These are phyloP conservation scores for Cordia subcordata DNA, from an alignment of 257 asterid species.

Conservation along the genomic window DNA sequence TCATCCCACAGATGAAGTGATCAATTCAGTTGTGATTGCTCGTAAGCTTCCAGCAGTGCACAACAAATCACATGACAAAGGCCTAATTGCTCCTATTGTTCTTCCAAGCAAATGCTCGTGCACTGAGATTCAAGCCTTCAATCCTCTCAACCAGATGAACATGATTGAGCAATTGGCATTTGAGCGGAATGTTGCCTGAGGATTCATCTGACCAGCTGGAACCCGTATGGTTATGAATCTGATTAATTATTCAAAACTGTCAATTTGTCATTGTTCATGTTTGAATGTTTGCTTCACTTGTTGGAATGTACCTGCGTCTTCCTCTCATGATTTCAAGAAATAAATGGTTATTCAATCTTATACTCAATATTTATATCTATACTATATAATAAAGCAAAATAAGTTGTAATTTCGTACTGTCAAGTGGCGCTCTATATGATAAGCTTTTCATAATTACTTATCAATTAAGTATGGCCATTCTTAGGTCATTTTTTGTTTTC, in stretches of 20 bases:
- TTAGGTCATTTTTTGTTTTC: too few species aligned
- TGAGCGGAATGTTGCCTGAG: conserved; percentile 42
- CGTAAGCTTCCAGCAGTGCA: conserved; percentile 26
- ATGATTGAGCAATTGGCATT: conserved; percentile 58
- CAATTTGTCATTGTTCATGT: conserved; percentile 1
- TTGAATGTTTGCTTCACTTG: conserved; percentile 3
- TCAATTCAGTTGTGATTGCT: conserved; percentile 59
- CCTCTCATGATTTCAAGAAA: too few species aligned
- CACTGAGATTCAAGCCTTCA: conserved; percentile 55
- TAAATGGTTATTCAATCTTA: too few species aligned
- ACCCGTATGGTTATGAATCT: too few species aligned
- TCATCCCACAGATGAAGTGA: conserved; percentile 87
- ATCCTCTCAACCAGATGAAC: conserved; percentile 42
- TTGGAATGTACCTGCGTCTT: too few species aligned
- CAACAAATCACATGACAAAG: conserved; percentile 3
- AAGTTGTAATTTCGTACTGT: too few species aligned
- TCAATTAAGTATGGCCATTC: too few species aligned
- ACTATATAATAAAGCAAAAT: too few species aligned
- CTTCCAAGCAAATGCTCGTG: conserved; percentile 59
- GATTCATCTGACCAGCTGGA: neutral
- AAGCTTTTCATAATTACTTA: too few species aligned
- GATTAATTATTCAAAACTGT: too few species aligned
- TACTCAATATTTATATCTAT: too few species aligned
- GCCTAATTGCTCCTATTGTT: conserved; percentile 11
- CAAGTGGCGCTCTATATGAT: too few species aligned